Evolutionary conservation across 495 filamentous ascomycete species (phyloP).

Genomic region (Aspergillus haitiensis): DNA sequence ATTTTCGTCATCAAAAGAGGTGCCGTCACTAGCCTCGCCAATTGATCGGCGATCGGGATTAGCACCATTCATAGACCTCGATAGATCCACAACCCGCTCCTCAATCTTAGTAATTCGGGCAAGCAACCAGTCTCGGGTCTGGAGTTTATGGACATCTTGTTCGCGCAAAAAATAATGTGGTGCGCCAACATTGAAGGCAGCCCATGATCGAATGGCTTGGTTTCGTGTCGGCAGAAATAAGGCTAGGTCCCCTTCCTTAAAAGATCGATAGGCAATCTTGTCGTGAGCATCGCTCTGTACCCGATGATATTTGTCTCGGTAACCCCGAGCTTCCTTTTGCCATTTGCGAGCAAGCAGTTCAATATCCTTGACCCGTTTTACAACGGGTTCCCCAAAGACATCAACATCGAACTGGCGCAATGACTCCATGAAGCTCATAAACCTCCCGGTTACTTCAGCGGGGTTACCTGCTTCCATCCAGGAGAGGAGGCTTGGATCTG

Average conservation of each 20-base stretch:
- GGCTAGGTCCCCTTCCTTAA: conserved; percentile 95
- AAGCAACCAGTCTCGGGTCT: conserved; percentile 85
- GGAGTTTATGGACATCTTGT: conserved; percentile 82
- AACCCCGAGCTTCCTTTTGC: conserved; percentile 80
- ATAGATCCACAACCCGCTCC: conserved; percentile 90
- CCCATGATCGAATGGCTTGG: conserved; percentile 91
- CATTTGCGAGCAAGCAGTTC: conserved; percentile 87
- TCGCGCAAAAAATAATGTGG: conserved; percentile 97
- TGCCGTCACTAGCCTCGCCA: conserved; percentile 54
- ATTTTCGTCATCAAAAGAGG: conserved; percentile 86
- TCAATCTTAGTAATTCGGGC: conserved; percentile 91
- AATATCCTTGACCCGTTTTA: conserved; percentile 84
- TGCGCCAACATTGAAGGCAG: conserved; percentile 95
- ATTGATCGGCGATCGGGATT: conserved; percentile 59
- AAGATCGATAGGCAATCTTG: conserved; percentile 94
- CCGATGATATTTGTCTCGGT: conserved; percentile 85
- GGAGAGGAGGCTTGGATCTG: conserved; percentile 67
- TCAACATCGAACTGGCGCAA: conserved; percentile 79
- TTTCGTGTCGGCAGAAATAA: conserved; percentile 94
- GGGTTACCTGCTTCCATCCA: conserved; percentile 74
- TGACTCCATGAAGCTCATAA: conserved; percentile 65
- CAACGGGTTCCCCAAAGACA: conserved; percentile 74
- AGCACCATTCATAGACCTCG: conserved; percentile 61
- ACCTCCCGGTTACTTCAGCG: conserved; percentile 68
- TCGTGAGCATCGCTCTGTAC: conserved; percentile 86